Evolutionary conservation across 495 filamentous ascomycete genomes (phyloP).

Genomic region (Cercophora sp.): DNA sequence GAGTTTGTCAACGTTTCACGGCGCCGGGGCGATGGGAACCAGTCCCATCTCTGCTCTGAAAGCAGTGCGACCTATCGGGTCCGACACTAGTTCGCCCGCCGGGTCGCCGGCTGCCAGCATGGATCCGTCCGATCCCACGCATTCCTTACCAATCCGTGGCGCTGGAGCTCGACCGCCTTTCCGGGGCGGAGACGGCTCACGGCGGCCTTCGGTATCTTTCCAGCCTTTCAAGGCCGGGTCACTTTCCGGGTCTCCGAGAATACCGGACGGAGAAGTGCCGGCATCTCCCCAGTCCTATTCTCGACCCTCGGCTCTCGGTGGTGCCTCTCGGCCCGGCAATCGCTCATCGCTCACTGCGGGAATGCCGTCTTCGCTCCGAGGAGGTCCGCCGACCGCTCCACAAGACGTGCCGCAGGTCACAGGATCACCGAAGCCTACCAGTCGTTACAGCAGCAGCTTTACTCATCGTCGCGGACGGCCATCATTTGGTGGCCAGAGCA

Average conservation of each 20-base stretch:
- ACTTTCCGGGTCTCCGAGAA: constrained; percentile 77
- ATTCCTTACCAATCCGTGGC: constrained; percentile 43
- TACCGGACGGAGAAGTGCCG: constrained; percentile 36
- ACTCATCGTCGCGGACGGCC: constrained; percentile 68
- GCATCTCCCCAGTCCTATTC: constrained; percentile 60
- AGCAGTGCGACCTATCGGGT: constrained; percentile 55
- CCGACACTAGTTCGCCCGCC: constrained; percentile 59
- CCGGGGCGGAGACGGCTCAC: constrained; percentile 37
- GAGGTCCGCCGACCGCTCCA: constrained; percentile 51
- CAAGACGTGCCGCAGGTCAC: constrained; percentile 38
- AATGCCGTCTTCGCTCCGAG: constrained; percentile 61
- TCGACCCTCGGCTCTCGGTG: constrained; percentile 47
- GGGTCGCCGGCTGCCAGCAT: constrained; percentile 55
- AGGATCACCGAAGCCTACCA: constrained; percentile 48
- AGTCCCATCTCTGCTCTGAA: constrained; percentile 86
- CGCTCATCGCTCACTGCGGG: constrained; percentile 62
- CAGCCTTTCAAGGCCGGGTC: constrained; percentile 93
- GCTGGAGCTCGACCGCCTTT: constrained; percentile 37
- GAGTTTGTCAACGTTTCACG: constrained; percentile 89
- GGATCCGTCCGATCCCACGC: constrained; percentile 33
- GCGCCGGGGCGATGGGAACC: constrained; percentile 67
- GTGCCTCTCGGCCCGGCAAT: constrained; percentile 55
- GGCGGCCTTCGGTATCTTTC: constrained; percentile 83
- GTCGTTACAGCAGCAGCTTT: constrained; percentile 71
- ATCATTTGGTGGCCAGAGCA: constrained; percentile 67